These are phyloP conservation scores for Gilbertella persicaria DNA, from an alignment of 371 early-diverging fungal genomes.

Conservation along the genomic window DNA sequence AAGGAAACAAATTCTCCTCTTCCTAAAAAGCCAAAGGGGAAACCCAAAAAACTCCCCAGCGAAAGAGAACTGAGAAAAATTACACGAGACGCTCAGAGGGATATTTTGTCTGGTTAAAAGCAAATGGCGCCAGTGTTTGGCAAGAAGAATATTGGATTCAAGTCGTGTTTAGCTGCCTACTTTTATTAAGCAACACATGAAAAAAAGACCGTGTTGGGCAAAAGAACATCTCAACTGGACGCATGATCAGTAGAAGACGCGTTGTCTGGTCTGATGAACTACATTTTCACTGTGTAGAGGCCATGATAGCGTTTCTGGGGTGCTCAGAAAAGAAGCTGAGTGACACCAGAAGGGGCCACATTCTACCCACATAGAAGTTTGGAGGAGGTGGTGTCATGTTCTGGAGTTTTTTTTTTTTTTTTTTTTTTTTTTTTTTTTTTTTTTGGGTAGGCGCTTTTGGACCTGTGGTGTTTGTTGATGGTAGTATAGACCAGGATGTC, in stretches of 20 bases:
- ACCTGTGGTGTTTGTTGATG: constrained; percentile 1
- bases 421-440: too few species aligned
- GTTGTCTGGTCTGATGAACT: constrained; percentile 20
- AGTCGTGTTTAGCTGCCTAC: too few species aligned
- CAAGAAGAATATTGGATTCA: too few species aligned
- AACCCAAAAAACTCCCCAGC: too few species aligned
- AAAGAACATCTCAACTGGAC: constrained; percentile 6
- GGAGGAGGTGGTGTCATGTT: constrained; percentile 1
- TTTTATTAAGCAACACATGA: too few species aligned
- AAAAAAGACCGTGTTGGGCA: constrained; percentile 1
- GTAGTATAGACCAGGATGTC: constrained; percentile 1
- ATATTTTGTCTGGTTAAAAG: too few species aligned
- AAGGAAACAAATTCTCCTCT: too few species aligned
- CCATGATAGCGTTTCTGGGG: background rate
- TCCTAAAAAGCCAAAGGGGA: too few species aligned
- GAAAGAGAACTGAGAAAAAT: too few species aligned
- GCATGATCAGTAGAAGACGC: constrained; percentile 2
- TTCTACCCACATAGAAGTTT: background rate
- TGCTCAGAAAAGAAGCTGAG: background rate
- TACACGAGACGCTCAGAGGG: too few species aligned
- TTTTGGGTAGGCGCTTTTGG: constrained; percentile 8
- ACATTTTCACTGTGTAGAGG: background rate
- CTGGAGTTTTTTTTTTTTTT: too few species aligned
- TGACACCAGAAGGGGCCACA: background rate
- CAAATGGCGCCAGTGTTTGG: too few species aligned